These are phyloP conservation scores for Hondaea fermentalgiana DNA, from an alignment of 108 stramenopile genomes.

Conservation along the genomic window DNA sequence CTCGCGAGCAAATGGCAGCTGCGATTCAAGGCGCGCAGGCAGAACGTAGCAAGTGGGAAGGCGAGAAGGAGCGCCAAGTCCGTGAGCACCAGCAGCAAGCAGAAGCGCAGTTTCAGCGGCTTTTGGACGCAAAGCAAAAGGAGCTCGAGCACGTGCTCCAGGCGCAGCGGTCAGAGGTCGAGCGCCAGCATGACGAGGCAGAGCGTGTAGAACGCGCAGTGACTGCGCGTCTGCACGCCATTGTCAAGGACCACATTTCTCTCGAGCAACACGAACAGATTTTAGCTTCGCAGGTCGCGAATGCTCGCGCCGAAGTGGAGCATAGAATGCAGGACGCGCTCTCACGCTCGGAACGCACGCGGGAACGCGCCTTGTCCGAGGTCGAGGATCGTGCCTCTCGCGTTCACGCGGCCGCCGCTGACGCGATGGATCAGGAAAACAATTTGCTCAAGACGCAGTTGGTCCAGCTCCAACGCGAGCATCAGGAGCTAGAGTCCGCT, in stretches of 20 bases:
- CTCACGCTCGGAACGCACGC: neutral
- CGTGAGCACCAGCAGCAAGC: neutral
- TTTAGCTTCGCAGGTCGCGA: neutral
- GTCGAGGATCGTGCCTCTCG: neutral
- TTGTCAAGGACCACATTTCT: neutral
- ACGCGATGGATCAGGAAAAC: neutral
- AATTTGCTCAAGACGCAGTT: neutral
- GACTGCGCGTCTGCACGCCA: neutral
- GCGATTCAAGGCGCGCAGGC: neutral
- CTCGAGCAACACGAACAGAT: neutral
- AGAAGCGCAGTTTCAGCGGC: neutral
- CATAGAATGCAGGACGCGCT: neutral
- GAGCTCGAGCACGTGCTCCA: neutral
- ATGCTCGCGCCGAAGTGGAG: neutral
- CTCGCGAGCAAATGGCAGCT: neutral
- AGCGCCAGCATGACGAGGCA: neutral
- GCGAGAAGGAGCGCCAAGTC: neutral
- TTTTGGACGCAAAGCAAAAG: neutral
- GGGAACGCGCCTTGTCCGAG: neutral
- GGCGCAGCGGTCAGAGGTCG: neutral
- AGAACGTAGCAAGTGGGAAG: neutral
- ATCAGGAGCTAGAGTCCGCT: neutral
- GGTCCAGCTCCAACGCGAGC: neutral
- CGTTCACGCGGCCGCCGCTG: neutral
- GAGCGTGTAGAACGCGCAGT: neutral